Conservation (phyloP, 176 grass and related monocot genomes). For the Zoysia japonica region DNA sequence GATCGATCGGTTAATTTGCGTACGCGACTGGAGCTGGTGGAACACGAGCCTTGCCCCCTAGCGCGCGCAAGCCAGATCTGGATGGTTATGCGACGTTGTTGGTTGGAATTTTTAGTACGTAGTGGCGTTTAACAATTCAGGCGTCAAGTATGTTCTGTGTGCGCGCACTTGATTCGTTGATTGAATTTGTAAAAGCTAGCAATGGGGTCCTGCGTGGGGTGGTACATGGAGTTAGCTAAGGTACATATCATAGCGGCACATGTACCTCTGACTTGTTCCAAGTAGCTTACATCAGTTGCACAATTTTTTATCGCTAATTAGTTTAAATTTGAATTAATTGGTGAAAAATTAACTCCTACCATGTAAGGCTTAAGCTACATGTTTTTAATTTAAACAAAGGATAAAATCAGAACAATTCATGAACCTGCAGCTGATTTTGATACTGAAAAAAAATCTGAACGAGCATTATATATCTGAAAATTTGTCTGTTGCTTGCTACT, state of each 20-base stretch:
- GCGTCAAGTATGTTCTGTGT: no score
- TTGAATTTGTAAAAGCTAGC: not conserved
- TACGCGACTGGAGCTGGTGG: not conserved
- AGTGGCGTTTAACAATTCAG: slow-evolving; percentile 26
- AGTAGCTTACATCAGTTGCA: no score
- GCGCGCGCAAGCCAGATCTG: not conserved
- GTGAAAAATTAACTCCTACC: no score
- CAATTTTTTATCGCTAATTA: no score
- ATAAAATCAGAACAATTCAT: not conserved
- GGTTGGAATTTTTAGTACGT: not conserved
- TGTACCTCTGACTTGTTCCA: no score
- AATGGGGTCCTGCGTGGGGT: not conserved
- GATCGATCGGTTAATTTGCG: not conserved
- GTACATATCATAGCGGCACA: not conserved
- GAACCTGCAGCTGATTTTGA: not conserved
- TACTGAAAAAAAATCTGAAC: no score
- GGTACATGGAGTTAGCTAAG: slow-evolving; percentile 37
- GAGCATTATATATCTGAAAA: not conserved
- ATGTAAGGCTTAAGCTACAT: not conserved
- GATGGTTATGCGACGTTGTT: not conserved
- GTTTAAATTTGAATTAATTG: no score
- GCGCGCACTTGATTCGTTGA: not conserved
- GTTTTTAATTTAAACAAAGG: no score
- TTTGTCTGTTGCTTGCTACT: not conserved
- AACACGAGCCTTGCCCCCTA: slow-evolving; percentile 24